Conservation (phyloP, 2,329 filamentous ascomycete genomes). For the Neonectria ditissima region DNA sequence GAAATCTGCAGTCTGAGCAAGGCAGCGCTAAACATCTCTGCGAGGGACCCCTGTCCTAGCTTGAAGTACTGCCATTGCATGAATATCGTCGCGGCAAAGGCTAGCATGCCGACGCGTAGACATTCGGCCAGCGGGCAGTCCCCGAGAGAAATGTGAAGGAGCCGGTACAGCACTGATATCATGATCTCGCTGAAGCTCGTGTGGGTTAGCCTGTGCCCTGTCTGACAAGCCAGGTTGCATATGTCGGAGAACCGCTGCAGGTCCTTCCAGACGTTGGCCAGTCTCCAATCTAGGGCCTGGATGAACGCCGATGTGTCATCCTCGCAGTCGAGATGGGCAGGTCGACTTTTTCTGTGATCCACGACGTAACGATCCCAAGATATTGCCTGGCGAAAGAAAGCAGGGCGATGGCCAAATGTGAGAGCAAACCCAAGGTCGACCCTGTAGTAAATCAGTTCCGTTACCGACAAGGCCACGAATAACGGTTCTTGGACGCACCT, state of each 20-base stretch:
- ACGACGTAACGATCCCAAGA: conserved; percentile 35
- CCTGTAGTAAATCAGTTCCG: neutral
- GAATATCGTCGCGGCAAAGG: conserved; percentile 28
- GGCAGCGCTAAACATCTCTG: conserved; percentile 5
- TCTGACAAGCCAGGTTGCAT: conserved; percentile 37
- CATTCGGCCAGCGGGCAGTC: conserved; percentile 15
- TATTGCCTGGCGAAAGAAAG: conserved; percentile 25
- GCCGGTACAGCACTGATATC: conserved; percentile 32
- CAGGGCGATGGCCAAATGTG: conserved; percentile 27
- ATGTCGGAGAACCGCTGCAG: conserved; percentile 30
- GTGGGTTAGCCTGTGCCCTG: conserved; percentile 27
- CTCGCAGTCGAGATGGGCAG: neutral
- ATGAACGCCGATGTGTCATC: neutral
- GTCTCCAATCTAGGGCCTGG: conserved; percentile 23
- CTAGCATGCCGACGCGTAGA: conserved; percentile 31
- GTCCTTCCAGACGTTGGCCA: conserved; percentile 31
- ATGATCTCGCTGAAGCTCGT: conserved; percentile 38
- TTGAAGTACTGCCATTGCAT: conserved; percentile 36
- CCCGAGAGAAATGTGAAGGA: conserved; percentile 25
- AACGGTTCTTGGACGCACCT: conserved; percentile 20
- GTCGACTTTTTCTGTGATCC: neutral
- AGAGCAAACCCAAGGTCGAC: conserved; percentile 33
- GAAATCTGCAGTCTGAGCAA: neutral
- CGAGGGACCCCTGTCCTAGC: conserved; percentile 24
- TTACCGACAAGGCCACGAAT: neutral